Conservation (phyloP, 495 filamentous ascomycete genomes). For the Neurospora cerealis region DNA sequence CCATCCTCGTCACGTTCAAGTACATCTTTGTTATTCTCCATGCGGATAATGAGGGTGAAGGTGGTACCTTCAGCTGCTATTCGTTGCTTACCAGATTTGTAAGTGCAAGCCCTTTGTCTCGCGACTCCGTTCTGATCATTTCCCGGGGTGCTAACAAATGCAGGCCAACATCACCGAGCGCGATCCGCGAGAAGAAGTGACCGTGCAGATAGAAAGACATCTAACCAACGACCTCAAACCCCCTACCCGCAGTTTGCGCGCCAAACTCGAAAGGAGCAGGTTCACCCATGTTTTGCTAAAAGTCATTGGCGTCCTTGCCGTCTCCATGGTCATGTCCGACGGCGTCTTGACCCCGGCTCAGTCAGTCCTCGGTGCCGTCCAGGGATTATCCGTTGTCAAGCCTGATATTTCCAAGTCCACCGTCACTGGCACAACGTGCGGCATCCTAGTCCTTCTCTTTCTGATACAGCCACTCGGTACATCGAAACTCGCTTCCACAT, state of each 20-base stretch:
- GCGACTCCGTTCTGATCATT: background rate
- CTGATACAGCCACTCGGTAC: slow-evolving; percentile 60
- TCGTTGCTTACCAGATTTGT: slow-evolving; percentile 62
- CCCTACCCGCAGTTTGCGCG: slow-evolving; percentile 42
- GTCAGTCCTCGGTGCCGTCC: slow-evolving; percentile 59
- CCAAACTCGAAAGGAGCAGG: slow-evolving; percentile 46
- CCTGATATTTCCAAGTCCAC: slow-evolving; percentile 40
- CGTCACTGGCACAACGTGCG: slow-evolving; percentile 58
- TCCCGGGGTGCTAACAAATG: background rate
- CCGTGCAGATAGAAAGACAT: slow-evolving; percentile 50
- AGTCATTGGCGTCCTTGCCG: slow-evolving; percentile 58
- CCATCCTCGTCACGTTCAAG: slow-evolving; percentile 64
- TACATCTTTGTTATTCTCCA: slow-evolving; percentile 59
- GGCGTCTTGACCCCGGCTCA: slow-evolving; percentile 62
- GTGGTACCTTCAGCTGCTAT: slow-evolving; percentile 66
- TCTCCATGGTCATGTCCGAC: slow-evolving; percentile 59
- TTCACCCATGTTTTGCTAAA: slow-evolving; percentile 47
- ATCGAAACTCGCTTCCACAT: slow-evolving; percentile 51
- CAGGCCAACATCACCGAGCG: slow-evolving; percentile 47
- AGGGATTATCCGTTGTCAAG: slow-evolving; percentile 47
- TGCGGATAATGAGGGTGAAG: slow-evolving; percentile 70
- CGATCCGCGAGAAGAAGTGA: slow-evolving; percentile 41
- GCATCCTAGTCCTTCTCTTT: slow-evolving; percentile 60
- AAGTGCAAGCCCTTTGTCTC: slow-evolving; percentile 14
- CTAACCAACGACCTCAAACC: slow-evolving; percentile 41